Evolutionary conservation across 306 rosid species (phyloP), one percentile per base, ranked within the genome.

Genomic region (Cercis canadensis): DNA sequence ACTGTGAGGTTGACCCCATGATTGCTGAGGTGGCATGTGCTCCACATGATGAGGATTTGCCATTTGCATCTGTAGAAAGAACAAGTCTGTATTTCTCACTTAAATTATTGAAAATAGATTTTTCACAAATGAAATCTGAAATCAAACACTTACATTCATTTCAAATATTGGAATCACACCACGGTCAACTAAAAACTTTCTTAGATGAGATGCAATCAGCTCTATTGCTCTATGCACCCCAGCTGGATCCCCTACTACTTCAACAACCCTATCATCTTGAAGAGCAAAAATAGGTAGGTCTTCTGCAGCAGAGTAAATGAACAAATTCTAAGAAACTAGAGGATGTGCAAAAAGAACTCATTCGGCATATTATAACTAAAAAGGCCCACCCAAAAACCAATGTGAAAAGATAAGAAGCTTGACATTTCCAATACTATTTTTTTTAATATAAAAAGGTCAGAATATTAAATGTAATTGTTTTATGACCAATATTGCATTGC

Each of bases 241-340:
- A 29, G 80, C 55, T 34, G 96, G 81, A 45, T 95, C 97, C 65
- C 97, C 99, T 40, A 85, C 82, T 67, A 95, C 87, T 85, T 95
- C 99, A 59, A 95, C 99, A 70, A 92, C 93, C 75, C 97, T 82
- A 74, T 95, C 99, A 81, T 95, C 99, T 83, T 82, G 93, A 76
- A 95, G 97, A 62, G 97, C 90, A 83, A 92, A 95, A 66, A 82
- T 63, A 39, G 99, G 99, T 40, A 95, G 92, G 70, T 89, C 97
- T 75, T 95, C 97, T 95, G 95, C 81, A 82, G 53, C 65, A 80
- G 56, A 78, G 46, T 36, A 58, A 70, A 29, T 14, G 6, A 52
- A 73, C 44, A 55, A 50, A 43, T 53, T 70, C 62, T 81, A 65
- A 82, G 76, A 58, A 40, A 66, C 78, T 16, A 17, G 29, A 73